These are phyloP conservation scores for Tuber umbilicatum DNA, from an alignment of 495 filamentous ascomycete species.

Conservation along the genomic window DNA sequence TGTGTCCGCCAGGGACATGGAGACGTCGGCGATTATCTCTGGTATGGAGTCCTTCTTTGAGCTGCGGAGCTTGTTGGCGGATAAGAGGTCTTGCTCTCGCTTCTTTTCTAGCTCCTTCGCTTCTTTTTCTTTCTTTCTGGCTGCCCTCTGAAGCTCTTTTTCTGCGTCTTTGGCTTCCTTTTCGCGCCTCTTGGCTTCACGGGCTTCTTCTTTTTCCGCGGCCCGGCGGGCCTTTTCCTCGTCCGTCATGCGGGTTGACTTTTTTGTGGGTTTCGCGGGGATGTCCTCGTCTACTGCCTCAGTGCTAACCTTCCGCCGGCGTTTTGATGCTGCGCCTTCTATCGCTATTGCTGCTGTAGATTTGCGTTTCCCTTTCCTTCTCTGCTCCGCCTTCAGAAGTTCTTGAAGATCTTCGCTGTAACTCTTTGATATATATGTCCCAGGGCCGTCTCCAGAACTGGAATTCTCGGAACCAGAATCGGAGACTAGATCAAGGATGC, in stretches of 20 bases:
- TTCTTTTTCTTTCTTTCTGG: conserved; percentile 54
- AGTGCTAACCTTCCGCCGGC: conserved; percentile 7
- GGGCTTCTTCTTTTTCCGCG: conserved; percentile 18
- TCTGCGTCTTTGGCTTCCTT: conserved; percentile 49
- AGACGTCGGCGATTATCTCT: conserved; percentile 81
- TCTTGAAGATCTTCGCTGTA: conserved; percentile 12
- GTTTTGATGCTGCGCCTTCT: conserved; percentile 2
- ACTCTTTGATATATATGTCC: neutral
- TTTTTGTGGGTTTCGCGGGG: conserved; percentile 6
- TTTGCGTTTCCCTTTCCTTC: conserved; percentile 1
- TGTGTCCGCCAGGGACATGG: conserved; percentile 50
- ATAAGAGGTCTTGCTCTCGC: conserved; percentile 59
- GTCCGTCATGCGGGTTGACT: conserved; percentile 17
- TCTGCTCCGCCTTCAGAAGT: neutral
- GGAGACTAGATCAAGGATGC: neutral
- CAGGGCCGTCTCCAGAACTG: neutral
- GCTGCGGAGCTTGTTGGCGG: conserved; percentile 67
- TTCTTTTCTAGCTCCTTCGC: conserved; percentile 56
- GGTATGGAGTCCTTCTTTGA: conserved; percentile 68
- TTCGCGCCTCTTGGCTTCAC: conserved; percentile 14
- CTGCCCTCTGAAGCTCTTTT: conserved; percentile 48
- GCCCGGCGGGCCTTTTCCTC: conserved; percentile 26
- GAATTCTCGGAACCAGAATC: neutral
- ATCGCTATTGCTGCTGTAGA: neutral
- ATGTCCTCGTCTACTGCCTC: neutral